phyloP scores from a whole-genome alignment of 441 rosid genomes.

The Rhodomyrtus psidioides region DNA sequence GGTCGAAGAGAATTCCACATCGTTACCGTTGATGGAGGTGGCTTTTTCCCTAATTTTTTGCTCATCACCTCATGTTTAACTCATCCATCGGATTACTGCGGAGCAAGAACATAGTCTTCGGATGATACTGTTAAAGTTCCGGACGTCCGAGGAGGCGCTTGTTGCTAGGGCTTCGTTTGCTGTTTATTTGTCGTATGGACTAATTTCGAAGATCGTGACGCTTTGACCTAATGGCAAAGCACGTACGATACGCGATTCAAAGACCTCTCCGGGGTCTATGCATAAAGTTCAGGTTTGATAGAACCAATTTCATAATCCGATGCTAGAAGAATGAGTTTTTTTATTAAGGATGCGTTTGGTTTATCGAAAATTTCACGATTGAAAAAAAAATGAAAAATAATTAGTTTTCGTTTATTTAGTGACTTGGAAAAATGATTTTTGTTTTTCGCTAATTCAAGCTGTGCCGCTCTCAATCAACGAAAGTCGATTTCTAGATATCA shows the following conservation, averaged over 20 bases:
- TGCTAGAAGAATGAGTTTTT: background rate
- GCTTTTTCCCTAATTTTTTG: background rate
- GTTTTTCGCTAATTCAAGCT: too few species aligned
- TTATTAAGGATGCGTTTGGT: too few species aligned
- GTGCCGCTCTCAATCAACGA: too few species aligned
- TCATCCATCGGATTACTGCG: background rate
- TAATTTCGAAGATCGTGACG: too few species aligned
- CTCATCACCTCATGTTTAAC: background rate
- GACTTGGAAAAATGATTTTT: too few species aligned
- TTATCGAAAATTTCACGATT: too few species aligned
- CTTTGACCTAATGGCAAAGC: background rate
- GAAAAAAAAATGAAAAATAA: too few species aligned
- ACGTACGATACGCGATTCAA: background rate
- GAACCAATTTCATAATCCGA: background rate
- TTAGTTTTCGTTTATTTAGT: too few species aligned
- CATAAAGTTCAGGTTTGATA: background rate
- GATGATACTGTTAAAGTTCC: background rate
- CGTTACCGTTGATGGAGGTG: background rate
- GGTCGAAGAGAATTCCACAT: background rate
- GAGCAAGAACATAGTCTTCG: too few species aligned
- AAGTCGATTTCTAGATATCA: too few species aligned
- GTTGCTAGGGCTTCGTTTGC: background rate
- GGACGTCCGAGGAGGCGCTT: background rate
- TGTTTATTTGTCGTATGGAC: accelerated
- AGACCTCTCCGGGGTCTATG: background rate